Evolutionary conservation across 495 filamentous ascomycete genomes (phyloP), one percentile per base, ranked within the genome.

Genomic region (Lepidopterella palustris): DNA sequence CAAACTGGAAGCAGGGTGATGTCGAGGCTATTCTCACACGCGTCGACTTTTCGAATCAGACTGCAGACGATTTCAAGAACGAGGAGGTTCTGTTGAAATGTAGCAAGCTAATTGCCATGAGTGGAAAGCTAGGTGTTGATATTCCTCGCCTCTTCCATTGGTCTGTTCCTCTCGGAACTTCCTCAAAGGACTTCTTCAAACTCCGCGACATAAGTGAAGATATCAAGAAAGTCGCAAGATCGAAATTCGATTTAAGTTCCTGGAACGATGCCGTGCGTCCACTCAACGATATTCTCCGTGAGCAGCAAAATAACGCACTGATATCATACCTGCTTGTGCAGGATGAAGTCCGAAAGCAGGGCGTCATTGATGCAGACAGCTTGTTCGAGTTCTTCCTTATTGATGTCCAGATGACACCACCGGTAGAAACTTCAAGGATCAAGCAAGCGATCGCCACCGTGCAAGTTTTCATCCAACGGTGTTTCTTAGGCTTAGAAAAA

Each of bases 361-460:
- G 9, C 5, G 35, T 58, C 45, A 51, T 6, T 8, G 60, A 68
- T 28, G 66, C 68, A 25, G 68, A 74, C 31, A 58, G 55, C 15
- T 60, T 77, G 6, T 77, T 70, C 28, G 74, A 68, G 39, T 70
- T 62, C 59, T 71, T 76, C 39, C 60, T 77, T 23, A 74, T 75
- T 26, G 75, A 77, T 57, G 55, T 63, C 15, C 60, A 72, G 47
- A 74, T 76, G 70, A 55, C 64, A 1, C 15, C 72, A 2, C 53
- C 39, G 10, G 27, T 71, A 15, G 25, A 70, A 50, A 77, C 72
- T 0, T 65, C 70, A 2, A 62, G 72, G 20, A 69, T 74, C n/a
- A 71, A 71, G 57, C 75, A 77, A 51, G 75, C 73, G 15, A 74
- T 71, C 9, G 62, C 72, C 0, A 68, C 64, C 0, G 63, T 75